Evolutionary conservation across 352 stramenopile species (phyloP).

Genomic region (Globisporangium heterothallicum): DNA sequence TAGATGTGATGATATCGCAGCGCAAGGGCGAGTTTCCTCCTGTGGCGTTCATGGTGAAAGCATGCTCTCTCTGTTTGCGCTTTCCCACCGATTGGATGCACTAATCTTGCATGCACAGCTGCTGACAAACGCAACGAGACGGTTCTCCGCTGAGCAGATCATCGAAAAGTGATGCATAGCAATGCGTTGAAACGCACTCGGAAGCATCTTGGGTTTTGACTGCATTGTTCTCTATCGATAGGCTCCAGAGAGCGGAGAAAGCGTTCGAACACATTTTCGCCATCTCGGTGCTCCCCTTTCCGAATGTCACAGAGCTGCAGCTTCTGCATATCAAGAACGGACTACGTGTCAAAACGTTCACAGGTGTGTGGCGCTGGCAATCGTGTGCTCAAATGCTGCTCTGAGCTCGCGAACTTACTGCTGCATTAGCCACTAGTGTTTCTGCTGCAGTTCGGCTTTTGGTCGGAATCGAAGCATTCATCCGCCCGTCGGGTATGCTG

Average conservation of each 20-base stretch:
- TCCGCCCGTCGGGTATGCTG: neutral
- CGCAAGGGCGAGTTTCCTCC: constrained; percentile 58
- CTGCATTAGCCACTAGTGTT: constrained; percentile 12
- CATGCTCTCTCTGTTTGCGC: neutral
- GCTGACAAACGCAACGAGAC: constrained; percentile 23
- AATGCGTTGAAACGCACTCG: no score
- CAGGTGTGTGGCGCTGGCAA: constrained; percentile 18
- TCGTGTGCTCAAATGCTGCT: neutral
- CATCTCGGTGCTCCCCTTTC: constrained; percentile 42
- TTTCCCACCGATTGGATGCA: neutral
- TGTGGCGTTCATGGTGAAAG: constrained; percentile 56
- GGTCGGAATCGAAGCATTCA: constrained; percentile 20
- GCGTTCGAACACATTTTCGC: constrained; percentile 51
- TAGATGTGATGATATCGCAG: constrained; percentile 79
- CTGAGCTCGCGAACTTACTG: neutral
- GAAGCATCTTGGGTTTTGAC: no score
- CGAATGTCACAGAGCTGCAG: constrained; percentile 40
- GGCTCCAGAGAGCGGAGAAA: constrained; percentile 50
- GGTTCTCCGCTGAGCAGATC: constrained; percentile 29
- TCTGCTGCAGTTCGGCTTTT: constrained; percentile 39
- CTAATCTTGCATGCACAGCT: constrained; percentile 3
- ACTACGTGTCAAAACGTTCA: constrained; percentile 39
- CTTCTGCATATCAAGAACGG: constrained; percentile 30
- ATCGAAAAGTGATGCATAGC: constrained; percentile 31
- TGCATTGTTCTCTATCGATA: constrained; percentile 14